Evolutionary conservation across 805 yeast genomes (phyloP).

Genomic region (Candida namnaoensis): DNA sequence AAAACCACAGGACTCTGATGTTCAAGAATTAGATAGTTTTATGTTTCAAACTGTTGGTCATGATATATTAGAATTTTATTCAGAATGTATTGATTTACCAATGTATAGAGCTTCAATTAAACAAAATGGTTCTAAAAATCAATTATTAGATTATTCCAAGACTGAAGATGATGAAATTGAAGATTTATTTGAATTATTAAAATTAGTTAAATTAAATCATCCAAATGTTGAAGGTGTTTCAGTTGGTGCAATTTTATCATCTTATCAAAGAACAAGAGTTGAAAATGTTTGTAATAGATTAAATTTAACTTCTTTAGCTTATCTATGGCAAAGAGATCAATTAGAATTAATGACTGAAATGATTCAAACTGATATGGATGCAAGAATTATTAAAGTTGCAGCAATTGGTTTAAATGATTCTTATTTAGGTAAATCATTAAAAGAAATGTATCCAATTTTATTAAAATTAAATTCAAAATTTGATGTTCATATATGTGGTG

Average conservation of each 20-base stretch:
- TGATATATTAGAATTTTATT: conserved; percentile 57
- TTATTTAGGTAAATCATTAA: conserved; percentile 64
- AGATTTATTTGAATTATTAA: conserved; percentile 54
- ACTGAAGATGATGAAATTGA: conserved; percentile 82
- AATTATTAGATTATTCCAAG: conserved; percentile 56
- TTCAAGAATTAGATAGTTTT: conserved; percentile 81
- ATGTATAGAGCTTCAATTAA: conserved; percentile 58
- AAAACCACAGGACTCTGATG: conserved; percentile 43
- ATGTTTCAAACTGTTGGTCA: conserved; percentile 99
- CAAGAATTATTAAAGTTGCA: conserved; percentile 85
- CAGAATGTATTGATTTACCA: conserved; percentile 71
- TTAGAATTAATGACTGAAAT: conserved; percentile 73
- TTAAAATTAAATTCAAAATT: conserved; percentile 47
- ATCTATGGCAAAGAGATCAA: conserved; percentile 88
- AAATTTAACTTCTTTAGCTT: conserved; percentile 62
- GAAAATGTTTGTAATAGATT: conserved; percentile 81
- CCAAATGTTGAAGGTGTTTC: conserved; percentile 82
- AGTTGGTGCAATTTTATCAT: conserved; percentile 92
- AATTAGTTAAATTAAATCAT: conserved; percentile 35
- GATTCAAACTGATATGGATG: conserved; percentile 60
- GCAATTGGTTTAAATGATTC: conserved; percentile 68
- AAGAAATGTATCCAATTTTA: conserved; percentile 52
- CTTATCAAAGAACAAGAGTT: conserved; percentile 91
- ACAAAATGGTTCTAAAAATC: conserved; percentile 53
- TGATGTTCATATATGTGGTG: conserved; percentile 94